Base-by-base conservation (phyloP, 768 basidiomycete genomes). In the Pluteus cervinus region DNA sequence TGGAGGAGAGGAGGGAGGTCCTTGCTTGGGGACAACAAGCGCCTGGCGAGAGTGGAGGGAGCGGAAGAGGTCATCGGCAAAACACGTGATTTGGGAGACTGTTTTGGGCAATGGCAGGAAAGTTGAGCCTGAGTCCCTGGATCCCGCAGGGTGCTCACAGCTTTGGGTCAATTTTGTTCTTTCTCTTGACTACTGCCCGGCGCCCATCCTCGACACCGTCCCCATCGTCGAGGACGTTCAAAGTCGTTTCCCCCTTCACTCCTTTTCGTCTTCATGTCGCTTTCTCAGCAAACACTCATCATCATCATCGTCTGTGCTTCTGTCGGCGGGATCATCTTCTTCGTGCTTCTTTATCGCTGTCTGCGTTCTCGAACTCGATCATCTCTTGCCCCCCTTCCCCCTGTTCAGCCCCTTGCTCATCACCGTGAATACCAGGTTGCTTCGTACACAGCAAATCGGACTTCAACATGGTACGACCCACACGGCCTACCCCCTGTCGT, bases 321-420 rank as follows among this genome's bases (percentile, higher is more conserved):
- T 31, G 56, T 76, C 41, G 71, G 58, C 23, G 58, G 60, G 24
- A 39, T 71, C 37, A 38, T 69, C 44, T 30, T 64, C 35, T 31
- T 71, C 41, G 43, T 66, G 42, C 7, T 64, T 40, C 46, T 72
- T 31, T 54, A 54, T 50, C 61, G 62, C 11, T 39, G 68, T 44
- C 39, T 71, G 36, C 59, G 60, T 25, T 45, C 54, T 7, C n/a
- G n/a, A n/a, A n/a, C n/a, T n/a, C n/a, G n/a, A n/a, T 42, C 51
- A 12, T 49, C 53, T 18, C 51, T 65, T 1, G 60, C 53, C 0
- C 81, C 82, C 3, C 63, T 83, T 0, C 82, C 81, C 0, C 81
- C 78, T 10, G 65, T 75, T 8, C 81, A 82, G 45, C 73, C 76
- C 11, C 71, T 83, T 16, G 78, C 80, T 4, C 75, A 75, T 46